These are phyloP conservation scores for Aspergillus carlsbadensis DNA, from an alignment of 495 filamentous ascomycete species.

Conservation along the genomic window DNA sequence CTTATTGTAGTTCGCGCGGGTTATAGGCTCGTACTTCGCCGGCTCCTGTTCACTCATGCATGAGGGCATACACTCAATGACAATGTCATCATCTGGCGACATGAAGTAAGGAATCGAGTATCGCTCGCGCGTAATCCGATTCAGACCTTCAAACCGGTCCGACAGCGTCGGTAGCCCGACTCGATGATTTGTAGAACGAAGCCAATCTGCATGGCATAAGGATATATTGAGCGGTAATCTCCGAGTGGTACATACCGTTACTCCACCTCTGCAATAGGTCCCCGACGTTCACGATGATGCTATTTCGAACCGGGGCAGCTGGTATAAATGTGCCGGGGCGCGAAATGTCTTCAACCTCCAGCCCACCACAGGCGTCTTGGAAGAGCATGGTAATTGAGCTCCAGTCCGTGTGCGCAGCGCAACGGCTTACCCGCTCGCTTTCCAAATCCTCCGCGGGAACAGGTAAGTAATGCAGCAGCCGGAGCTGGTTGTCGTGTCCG, in stretches of 20 bases:
- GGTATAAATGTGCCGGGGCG: constrained; percentile 50
- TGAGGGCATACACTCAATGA: constrained; percentile 58
- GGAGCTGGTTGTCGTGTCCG: constrained; percentile 60
- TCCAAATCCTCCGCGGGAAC: constrained; percentile 49
- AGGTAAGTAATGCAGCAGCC: constrained; percentile 65
- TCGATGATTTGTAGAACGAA: constrained; percentile 57
- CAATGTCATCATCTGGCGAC: constrained; percentile 48
- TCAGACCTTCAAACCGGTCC: constrained; percentile 33
- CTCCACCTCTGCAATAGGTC: constrained; percentile 63
- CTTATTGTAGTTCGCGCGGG: constrained; percentile 49
- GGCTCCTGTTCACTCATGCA: constrained; percentile 38
- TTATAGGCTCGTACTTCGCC: constrained; percentile 53
- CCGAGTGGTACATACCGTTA: constrained; percentile 43
- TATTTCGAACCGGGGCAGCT: constrained; percentile 47
- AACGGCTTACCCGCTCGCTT: constrained; percentile 45
- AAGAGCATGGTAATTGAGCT: constrained; percentile 52
- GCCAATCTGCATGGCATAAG: constrained; percentile 33
- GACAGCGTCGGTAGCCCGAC: constrained; percentile 44
- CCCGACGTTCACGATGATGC: constrained; percentile 58
- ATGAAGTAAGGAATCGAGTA: constrained; percentile 67
- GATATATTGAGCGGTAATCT: neutral
- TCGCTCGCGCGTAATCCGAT: constrained; percentile 49
- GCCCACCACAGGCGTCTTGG: constrained; percentile 52
- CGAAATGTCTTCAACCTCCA: constrained; percentile 56
- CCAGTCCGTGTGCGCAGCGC: constrained; percentile 56